Evolutionary conservation across 495 filamentous ascomycete genomes (phyloP).

Genomic region (Daldinia loculata): DNA sequence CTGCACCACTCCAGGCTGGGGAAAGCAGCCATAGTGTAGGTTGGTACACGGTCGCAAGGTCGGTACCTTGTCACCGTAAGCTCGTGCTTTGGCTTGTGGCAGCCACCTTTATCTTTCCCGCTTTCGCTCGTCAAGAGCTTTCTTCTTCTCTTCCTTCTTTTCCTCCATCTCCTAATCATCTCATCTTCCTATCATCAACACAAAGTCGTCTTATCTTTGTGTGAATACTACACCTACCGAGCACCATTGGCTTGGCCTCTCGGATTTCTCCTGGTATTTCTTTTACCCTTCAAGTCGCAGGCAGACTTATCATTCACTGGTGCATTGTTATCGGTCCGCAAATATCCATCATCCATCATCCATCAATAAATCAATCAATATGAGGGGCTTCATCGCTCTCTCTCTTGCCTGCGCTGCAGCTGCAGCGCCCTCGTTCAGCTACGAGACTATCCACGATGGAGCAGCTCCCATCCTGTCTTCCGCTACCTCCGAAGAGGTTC

Average conservation of each 20-base stretch:
- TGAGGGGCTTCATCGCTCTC: slow-evolving; percentile 77
- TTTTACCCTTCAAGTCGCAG: slow-evolving; percentile 51
- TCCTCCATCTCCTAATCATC: slow-evolving; percentile 44
- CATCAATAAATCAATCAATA: slow-evolving; percentile 55
- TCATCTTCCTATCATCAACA: slow-evolving; percentile 57
- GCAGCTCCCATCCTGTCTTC: slow-evolving; percentile 90
- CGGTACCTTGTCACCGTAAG: slow-evolving; percentile 21
- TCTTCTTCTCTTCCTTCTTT: slow-evolving; percentile 32
- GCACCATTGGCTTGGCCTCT: slow-evolving; percentile 46
- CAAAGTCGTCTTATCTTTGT: slow-evolving; percentile 38
- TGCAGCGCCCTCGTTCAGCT: slow-evolving; percentile 77
- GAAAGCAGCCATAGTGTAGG: slow-evolving; percentile 40
- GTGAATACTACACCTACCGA: slow-evolving; percentile 26
- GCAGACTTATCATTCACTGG: slow-evolving; percentile 54
- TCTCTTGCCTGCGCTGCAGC: slow-evolving; percentile 71
- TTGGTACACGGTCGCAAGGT: not conserved
- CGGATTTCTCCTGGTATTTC: slow-evolving; percentile 42
- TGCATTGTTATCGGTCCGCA: slow-evolving; percentile 19
- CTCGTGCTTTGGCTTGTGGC: slow-evolving; percentile 26
- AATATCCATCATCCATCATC: slow-evolving; percentile 25
- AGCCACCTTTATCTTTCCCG: slow-evolving; percentile 44
- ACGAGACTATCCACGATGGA: slow-evolving; percentile 83
- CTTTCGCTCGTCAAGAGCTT: slow-evolving; percentile 38
- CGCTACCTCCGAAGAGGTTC: slow-evolving; percentile 73
- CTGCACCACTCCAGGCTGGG: slow-evolving; percentile 45